Evolutionary conservation across 768 basidiomycete genomes (phyloP), one percentile per base, ranked within the genome.

Genomic region (Lactarius deliciosus): DNA sequence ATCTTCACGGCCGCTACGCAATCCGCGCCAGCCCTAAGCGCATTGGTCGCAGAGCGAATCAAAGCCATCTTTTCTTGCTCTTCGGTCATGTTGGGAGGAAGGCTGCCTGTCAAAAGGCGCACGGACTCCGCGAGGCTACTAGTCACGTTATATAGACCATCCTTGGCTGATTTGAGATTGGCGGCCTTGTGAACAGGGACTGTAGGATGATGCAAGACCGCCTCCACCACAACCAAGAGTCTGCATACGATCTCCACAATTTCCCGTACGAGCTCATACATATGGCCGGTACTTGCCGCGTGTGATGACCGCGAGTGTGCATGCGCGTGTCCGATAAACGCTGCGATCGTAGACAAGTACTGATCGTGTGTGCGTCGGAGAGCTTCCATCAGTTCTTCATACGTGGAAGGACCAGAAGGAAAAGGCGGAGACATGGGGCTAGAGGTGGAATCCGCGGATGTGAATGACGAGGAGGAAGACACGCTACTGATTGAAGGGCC

Each of bases 241-340:
- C 91, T 92, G 79, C 93, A 91, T 25, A 97, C 94, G 79, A 90
- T 88, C 76, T 96, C 94, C 60, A 98, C 91, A 57, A 95, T 91
- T 77, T 96, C 93, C 60, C 90, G 86, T n/a, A 96, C 93, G 61
- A 98, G 85, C 71, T 98, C 95, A 74, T 97, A 95, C 76, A 98
- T 83, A 71, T 94, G 91, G 1, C 93, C 96, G 18, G 94, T 96
- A 67, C 90, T 93, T 6, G 94, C 92, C 0, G 96, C 94, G 76
- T 98, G 96, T 34, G 92, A 92, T 47, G 85, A 82, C 55, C 92
- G 88, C 25, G 92, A 89, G 80, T 98, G 92, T 18, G 92, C 92
- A 73, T 98, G 96, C 1, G 94, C 92, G 74, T 98, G 95, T 1
- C 96, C 96, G 72, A 99, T 97, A 76, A 99, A 95, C 7, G 96